Base-by-base conservation (phyloP, 352 stramenopile genomes). In the Poterioochromonas sp. region DNA sequence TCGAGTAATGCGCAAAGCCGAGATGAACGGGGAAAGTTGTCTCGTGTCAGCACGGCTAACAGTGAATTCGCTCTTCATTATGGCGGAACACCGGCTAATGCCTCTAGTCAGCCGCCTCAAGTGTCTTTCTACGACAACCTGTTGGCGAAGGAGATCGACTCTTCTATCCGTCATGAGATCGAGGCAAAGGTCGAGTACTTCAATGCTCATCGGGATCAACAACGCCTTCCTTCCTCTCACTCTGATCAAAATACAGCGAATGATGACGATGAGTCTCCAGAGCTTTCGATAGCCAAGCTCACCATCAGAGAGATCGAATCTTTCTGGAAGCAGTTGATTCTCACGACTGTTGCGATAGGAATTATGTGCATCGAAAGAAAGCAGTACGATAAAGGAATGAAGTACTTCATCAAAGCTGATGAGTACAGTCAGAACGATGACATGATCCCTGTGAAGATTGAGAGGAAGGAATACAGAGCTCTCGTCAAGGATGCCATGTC, bases 311-410 rank as follows among this genome's bases (percentile, higher is more conserved):
- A 81, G 20, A 76, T 82, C 54, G 43, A 73, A 40, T 89, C 90
- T 73, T 83, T 95, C 0, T 96, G 90, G 90, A 88, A 91, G 44
- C 91, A 96, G 80, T 85, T 95, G 15, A 87, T 94, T 0, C 85
- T 95, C n/a, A 92, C 89, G 12, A 82, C 78, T 81, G 94, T 91
- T 64, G 89, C 89, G 2, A 95, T 96, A 80, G 90, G 87, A 22
- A 89, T 88, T 58, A 85, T 89, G 29, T 90, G 84, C 49, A 88
- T 91, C 51, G 90, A 95, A 80, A 88, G 91, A 76, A 88, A 88
- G 44, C 88, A 89, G 47, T 93, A 90, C 77, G 77, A 89, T 1
- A 76, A 80, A 15, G 89, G 87, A 29, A 86, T 96, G 60, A 82
- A 93, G 73, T 81, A 95, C 3, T 89, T 95, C 44, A 89, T 93